Conservation (phyloP, 1,139 yeast genomes). For the Suhomyces wounanorum region DNA sequence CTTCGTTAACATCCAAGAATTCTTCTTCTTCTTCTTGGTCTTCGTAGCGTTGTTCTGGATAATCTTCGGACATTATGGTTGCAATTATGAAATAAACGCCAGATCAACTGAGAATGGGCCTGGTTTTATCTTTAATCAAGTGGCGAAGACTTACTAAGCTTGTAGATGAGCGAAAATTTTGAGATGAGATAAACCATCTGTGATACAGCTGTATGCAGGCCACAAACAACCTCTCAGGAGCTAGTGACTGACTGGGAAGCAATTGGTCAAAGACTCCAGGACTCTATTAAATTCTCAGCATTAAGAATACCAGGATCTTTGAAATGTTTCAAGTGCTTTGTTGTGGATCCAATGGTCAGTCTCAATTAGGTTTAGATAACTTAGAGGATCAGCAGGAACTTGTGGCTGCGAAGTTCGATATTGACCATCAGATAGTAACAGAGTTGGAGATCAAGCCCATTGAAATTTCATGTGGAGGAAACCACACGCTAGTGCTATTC, state of each 20-base stretch:
- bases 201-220: conserved; percentile 10
- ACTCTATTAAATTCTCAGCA: background rate
- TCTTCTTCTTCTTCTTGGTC: conserved; percentile 51
- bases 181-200: conserved; percentile 2
- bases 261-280: background rate
- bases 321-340: conserved; percentile 37
- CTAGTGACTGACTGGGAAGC: background rate
- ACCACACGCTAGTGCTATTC: conserved; percentile 70
- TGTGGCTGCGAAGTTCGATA: conserved; percentile 25
- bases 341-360: conserved; percentile 85
- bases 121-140: conserved; percentile 1
- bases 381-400: conserved; percentile 52
- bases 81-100: background rate
- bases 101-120: background rate
- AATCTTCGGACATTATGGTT: conserved; percentile 10
- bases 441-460: conserved; percentile 24
- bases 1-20: conserved; percentile 56
- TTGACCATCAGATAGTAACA: conserved; percentile 12
- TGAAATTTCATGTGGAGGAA: conserved; percentile 76
- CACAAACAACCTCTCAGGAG: background rate
- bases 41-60: conserved; percentile 14
- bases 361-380: conserved; percentile 69
- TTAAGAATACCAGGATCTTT: background rate
- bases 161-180: conserved; percentile 13
- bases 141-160: conserved; percentile 11